Conservation (phyloP, 352 stramenopile species). For the Phytophthora aleatoria region DNA sequence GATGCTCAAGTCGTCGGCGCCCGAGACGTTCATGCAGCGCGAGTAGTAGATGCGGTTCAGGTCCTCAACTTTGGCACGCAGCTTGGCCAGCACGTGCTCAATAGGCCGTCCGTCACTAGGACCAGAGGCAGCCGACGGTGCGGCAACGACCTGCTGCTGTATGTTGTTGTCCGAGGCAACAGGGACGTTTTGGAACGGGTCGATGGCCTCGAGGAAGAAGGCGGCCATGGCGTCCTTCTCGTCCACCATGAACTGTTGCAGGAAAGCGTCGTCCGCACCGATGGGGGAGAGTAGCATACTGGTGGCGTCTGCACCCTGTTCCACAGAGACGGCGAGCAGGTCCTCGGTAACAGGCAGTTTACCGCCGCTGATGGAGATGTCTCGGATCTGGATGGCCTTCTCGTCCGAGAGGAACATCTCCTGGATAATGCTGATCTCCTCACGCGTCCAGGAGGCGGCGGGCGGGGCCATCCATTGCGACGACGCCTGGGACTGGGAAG, state of each 20-base stretch:
- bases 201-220: conserved; percentile 64
- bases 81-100: conserved; percentile 50
- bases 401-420: conserved; percentile 51
- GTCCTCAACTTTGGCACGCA: conserved; percentile 54
- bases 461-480: conserved; percentile 34
- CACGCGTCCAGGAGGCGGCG: conserved; percentile 42
- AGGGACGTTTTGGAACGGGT: conserved; percentile 52
- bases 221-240: conserved; percentile 67
- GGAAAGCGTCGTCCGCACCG: conserved; percentile 49
- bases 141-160: conserved; percentile 5
- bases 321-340: conserved; percentile 23
- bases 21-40: conserved; percentile 51
- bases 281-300: conserved; percentile 66
- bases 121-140: neutral
- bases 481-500: neutral
- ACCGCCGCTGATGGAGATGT: conserved; percentile 43
- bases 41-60: conserved; percentile 71
- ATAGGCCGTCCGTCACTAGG: conserved; percentile 26
- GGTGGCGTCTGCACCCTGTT: conserved; percentile 44
- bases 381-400: conserved; percentile 49
- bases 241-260: conserved; percentile 52
- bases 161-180: conserved; percentile 14
- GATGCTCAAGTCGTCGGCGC: conserved; percentile 30
- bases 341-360: conserved; percentile 23
- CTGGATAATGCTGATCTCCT: conserved; percentile 66